A percentile compares a stretch with the other conserved stretches of the same genome.
These are phyloP conservation scores for Mrakia frigida DNA, from an alignment of 768 basidiomycete genomes.

Conservation along the genomic window DNA sequence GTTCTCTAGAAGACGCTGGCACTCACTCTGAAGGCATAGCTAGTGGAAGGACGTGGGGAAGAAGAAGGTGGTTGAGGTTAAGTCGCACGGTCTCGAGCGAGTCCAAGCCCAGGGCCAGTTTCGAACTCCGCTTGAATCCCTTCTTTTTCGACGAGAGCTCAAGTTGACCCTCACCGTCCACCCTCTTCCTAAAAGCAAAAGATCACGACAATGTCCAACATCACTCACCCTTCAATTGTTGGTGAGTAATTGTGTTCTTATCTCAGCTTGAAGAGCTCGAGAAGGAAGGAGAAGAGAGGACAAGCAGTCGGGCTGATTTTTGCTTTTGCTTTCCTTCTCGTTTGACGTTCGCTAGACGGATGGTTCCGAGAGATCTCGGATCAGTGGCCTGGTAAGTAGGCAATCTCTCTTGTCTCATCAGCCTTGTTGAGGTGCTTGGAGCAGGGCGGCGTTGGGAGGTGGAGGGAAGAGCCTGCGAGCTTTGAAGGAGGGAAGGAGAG, in stretches of 20 bases:
- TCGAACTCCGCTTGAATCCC: not conserved
- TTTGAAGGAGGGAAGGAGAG: not conserved
- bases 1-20: not conserved
- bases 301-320: not conserved
- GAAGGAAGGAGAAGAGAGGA: not conserved
- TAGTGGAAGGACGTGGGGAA: not conserved
- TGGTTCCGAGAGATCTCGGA: slow-evolving; percentile 94
- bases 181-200: not conserved
- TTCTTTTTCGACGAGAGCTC: not conserved
- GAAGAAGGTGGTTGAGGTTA: not conserved
- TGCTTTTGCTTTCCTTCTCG: not conserved
- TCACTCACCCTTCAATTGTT: slow-evolving; percentile 29
- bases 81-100: not conserved
- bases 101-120: not conserved
- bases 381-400: slow-evolving; percentile 71
- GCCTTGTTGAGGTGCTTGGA: too few species aligned
- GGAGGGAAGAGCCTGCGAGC: not conserved
- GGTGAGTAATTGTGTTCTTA: slow-evolving; percentile 1
- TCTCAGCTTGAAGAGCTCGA: not conserved
- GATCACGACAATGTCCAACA: slow-evolving; percentile 5
- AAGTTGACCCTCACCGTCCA: not conserved
- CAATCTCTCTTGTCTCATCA: too few species aligned
- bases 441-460: too few species aligned
- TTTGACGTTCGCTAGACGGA: slow-evolving; percentile 57
- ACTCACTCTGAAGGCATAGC: slow-evolving; percentile 32